These are phyloP conservation scores for Gamarada debralockiae DNA, from an alignment of 495 filamentous ascomycete species.

Conservation along the genomic window DNA sequence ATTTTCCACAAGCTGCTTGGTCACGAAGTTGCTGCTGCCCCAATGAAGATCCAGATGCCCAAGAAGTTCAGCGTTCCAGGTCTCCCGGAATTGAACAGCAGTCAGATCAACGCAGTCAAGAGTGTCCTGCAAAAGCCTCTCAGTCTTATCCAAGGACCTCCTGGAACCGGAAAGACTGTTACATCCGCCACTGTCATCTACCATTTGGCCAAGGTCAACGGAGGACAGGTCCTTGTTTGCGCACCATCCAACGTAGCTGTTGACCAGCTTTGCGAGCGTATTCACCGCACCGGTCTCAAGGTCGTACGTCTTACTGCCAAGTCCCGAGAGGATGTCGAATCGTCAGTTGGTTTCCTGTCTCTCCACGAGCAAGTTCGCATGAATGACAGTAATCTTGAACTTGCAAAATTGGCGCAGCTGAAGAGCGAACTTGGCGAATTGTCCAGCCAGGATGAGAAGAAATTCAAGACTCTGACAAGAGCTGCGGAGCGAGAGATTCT, in stretches of 20 bases:
- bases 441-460: constrained; percentile 96
- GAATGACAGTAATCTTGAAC: constrained; percentile 92
- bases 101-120: constrained; percentile 96
- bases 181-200: constrained; percentile 99
- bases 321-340: constrained; percentile 97
- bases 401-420: constrained; percentile 85
- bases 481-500: constrained; percentile 94
- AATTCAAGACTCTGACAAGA: constrained; percentile 90
- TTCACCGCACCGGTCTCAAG: constrained; percentile 91
- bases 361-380: constrained; percentile 96
- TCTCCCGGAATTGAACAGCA: constrained; percentile 90
- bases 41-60: constrained; percentile 95
- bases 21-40: constrained; percentile 91
- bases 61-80: constrained; percentile 97
- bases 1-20: constrained; percentile 97
- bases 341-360: constrained; percentile 89
- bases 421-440: constrained; percentile 91
- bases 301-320: constrained; percentile 98
- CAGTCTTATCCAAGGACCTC: constrained; percentile 94
- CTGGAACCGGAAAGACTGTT: constrained; percentile 97
- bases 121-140: constrained; percentile 90
- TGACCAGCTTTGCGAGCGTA: constrained; percentile 96
- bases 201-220: constrained; percentile 92
- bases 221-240: constrained; percentile 92
- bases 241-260: constrained; percentile 98